These are phyloP conservation scores for Russula emetica DNA, from an alignment of 768 basidiomycete species.

Conservation along the genomic window DNA sequence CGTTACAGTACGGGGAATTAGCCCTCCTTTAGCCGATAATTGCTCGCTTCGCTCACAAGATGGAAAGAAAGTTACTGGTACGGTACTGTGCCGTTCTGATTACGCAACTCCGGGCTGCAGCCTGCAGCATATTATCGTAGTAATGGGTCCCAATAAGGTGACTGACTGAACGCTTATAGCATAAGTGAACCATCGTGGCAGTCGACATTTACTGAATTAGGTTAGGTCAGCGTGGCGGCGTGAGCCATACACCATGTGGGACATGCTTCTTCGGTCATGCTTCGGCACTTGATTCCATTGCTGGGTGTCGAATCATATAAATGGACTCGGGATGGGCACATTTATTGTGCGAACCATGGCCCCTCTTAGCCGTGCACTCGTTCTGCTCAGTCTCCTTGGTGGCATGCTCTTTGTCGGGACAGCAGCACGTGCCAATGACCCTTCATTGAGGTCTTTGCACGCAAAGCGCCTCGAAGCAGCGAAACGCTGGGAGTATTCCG, in stretches of 20 bases:
- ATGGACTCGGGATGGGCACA: background rate
- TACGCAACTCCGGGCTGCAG: too few species aligned
- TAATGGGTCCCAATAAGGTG: too few species aligned
- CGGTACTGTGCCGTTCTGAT: too few species aligned
- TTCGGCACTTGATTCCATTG: background rate
- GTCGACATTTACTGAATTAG: background rate
- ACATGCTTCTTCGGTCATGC: background rate
- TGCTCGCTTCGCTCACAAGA: too few species aligned
- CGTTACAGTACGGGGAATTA: too few species aligned
- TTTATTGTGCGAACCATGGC: background rate
- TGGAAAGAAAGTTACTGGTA: too few species aligned
- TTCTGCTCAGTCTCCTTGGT: slow-evolving; percentile 1
- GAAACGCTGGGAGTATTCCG: slow-evolving; percentile 14
- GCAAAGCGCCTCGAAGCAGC: slow-evolving; percentile 19
- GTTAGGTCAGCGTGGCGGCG: background rate
- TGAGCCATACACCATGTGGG: background rate
- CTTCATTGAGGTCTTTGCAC: background rate
- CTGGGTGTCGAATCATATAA: slow-evolving; percentile 5
- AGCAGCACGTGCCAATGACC: background rate
- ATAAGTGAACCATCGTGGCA: too few species aligned
- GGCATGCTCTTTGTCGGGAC: background rate
- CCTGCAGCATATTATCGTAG: too few species aligned
- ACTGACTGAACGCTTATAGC: too few species aligned
- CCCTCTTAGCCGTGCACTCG: background rate
- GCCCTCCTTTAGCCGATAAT: too few species aligned